Base-by-base conservation (phyloP, 768 basidiomycete genomes). In the Panus rudis region DNA sequence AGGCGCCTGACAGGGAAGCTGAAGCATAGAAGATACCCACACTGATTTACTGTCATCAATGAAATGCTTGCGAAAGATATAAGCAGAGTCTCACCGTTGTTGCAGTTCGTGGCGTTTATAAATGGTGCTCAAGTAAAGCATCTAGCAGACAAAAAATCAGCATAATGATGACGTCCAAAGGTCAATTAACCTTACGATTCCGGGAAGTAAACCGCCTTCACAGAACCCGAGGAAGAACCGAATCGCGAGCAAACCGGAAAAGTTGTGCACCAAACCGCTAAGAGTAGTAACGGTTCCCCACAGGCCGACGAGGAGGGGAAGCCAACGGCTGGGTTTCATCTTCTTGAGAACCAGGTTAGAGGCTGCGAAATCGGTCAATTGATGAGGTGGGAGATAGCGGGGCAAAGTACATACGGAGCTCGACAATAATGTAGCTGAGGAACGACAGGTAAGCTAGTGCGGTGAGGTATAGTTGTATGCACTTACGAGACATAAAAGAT, bases 161-260 rank as follows among this genome's bases (percentile, higher is more conserved):
- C 21, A 26, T 14, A 14, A n/a, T 16, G 12, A 24, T 38, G 22
- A 26, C 17, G 41, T 17, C 8, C 21, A 43, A 28, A n/a, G 30
- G 20, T 19, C 21, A 24, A 6, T 14, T 4, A 50, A 35, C n/a
- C 63, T 38, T 42, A 78, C 76, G 22, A 81, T 78, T 34, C 78
- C 80, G 4, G 78, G 79, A 19, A 79, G 71, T 8, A 81, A 61
- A 16, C 79, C 79, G 3, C 79, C 81, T 64, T 81, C 81, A 48
- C 74, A 77, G 1, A 79, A 52, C 0, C 80, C 81, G 27, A 81
- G 68, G 39, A 71, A 67, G 41, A 83, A 58, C 10, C 81, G 65
- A 33, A 81, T 74, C 2, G 72, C 75, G 14, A 83, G 41, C 17
- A 84, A 64, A 4, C 79, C 79, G 19, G 57, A 67, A 47, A 71